Base-by-base conservation (phyloP, 2,329 filamentous ascomycete species). In the Diaporthe humulicola region DNA sequence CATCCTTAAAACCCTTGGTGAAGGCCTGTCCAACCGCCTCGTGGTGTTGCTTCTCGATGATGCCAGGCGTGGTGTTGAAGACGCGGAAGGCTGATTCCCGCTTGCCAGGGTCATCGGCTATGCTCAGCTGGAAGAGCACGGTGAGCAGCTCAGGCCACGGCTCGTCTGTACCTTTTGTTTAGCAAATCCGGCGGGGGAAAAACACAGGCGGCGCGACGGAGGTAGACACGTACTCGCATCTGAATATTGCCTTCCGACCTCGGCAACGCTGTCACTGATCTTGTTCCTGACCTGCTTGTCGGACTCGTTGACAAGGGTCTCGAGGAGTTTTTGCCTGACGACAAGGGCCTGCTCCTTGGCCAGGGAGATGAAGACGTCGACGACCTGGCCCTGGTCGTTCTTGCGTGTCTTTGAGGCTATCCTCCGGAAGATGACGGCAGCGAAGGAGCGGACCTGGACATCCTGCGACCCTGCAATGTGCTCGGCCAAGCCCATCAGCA, bases 41-140 rank as follows among this genome's bases (percentile, higher is more conserved):
- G 83, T 98, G 95, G 80, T 98, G 96, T 82, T 98, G 95, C 84
- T 93, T 96, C 86, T 98, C 95, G 80, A 99, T 98, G 80, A 99
- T 96, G 42, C 94, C 94, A 6, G 97, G 97, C 1, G 96, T 98
- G 1, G 96, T 96, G 58, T 96, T 93, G 83, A 99, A 98, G 80
- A 99, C 97, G 77, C 97, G 92, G 87, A 97, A 99, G 25, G 97
- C 95, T 64, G 93, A 95, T 86, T 98, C 97, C 77, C 97, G 93
- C 86, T 97, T 94, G 77, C 93, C 93, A 40, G 94, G 86, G 76
- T 98, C 94, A 71, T 90, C 87, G 30, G 95, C 96, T 84, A 97
- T 95, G 84, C 96, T 98, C 52, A 97, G 92, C 80, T 95, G 93
- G 87, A 98, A 98, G 66, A 99, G 89, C 28, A 93, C 92, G 50